Conservation (phyloP, 345 rosid genomes). For the Carallia brachiata region DNA sequence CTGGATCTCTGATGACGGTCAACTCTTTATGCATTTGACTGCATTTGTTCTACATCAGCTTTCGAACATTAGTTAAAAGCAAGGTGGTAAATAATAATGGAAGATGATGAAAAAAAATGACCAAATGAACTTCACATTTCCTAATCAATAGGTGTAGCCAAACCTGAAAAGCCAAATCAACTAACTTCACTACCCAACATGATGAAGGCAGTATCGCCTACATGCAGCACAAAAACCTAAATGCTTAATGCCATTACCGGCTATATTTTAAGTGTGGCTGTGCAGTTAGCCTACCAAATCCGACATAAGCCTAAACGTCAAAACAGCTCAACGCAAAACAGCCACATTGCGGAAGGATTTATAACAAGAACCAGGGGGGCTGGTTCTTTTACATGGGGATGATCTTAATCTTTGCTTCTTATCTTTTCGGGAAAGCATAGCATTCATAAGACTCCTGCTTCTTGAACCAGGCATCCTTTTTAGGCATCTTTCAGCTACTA, state of each 20-base stretch:
- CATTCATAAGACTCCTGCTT: slow-evolving; percentile 30
- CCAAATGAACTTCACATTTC: too few species aligned
- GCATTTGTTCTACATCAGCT: too few species aligned
- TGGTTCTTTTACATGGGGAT: slow-evolving; percentile 37
- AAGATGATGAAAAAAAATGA: too few species aligned
- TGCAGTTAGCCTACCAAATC: background rate
- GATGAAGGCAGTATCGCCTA: background rate
- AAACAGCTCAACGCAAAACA: slow-evolving; percentile 11
- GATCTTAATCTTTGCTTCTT: slow-evolving; percentile 30
- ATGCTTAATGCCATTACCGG: too few species aligned
- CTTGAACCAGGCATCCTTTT: slow-evolving; percentile 35
- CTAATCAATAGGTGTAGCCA: too few species aligned
- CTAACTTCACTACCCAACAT: too few species aligned
- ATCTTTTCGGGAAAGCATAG: slow-evolving; percentile 25
- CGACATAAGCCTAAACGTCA: background rate
- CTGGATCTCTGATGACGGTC: too few species aligned
- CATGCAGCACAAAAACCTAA: background rate
- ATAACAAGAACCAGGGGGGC: slow-evolving; percentile 30
- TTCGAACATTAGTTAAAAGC: too few species aligned
- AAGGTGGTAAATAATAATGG: too few species aligned
- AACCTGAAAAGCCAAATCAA: too few species aligned
- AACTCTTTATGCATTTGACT: too few species aligned
- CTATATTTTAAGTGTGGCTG: background rate
- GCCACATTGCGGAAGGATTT: slow-evolving; percentile 15
- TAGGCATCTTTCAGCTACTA: slow-evolving; percentile 34